Evolutionary conservation across 2,329 filamentous ascomycete species (phyloP), one percentile per base, ranked within the genome.

Genomic region (Fusarium subglutinans): DNA sequence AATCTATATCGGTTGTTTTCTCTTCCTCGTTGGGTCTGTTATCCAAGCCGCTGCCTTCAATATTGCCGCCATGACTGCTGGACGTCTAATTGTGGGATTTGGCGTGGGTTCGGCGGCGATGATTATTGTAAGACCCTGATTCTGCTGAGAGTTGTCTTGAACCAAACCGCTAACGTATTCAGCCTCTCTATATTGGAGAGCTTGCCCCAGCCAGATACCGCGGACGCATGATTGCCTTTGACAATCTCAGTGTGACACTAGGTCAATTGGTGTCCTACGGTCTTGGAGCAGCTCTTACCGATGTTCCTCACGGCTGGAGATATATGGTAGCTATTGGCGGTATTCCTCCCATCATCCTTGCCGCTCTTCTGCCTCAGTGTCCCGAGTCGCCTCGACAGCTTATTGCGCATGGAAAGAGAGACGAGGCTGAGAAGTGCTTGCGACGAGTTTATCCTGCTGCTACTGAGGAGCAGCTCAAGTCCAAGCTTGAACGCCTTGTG

Each of bases 301-400:
- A 85, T 17, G 82, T 86, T 1, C 67, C 78, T 15, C 77, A 83
- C 20, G 85, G 84, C 22, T 88, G 86, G 87, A 76, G 86, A 61
- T 85, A 83, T 44, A 87, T 87, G 83, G 84, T 87, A 4, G 86
- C 82, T 1, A 79, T 84, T 5, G 86, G 86, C 24, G 87, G 80
- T 8, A 57, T 86, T 2, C 87, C 87, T 4, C 81, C 86, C 3
- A 79, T 88, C 24, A 61, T 86, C 10, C 82, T 88, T 6, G 80
- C 73, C 10, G 78, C 74, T 26, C 79, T 87, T 8, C 81, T 88
- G 3, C 80, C 82, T 3, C 83, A 84, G 69, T 86, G 84, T 69
- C 86, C 86, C 0, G 86, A 88, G 66, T 86, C 83, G 2, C 86
- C 86, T 11, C 82, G 85, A 8, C 84, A 87, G 66, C 78, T 87